Percentiles rank a stretch among this genome's conserved stretches.
These are phyloP conservation scores for Emmonsiellopsis sp. DNA, from an alignment of 2,329 filamentous ascomycete species.

Conservation along the genomic window DNA sequence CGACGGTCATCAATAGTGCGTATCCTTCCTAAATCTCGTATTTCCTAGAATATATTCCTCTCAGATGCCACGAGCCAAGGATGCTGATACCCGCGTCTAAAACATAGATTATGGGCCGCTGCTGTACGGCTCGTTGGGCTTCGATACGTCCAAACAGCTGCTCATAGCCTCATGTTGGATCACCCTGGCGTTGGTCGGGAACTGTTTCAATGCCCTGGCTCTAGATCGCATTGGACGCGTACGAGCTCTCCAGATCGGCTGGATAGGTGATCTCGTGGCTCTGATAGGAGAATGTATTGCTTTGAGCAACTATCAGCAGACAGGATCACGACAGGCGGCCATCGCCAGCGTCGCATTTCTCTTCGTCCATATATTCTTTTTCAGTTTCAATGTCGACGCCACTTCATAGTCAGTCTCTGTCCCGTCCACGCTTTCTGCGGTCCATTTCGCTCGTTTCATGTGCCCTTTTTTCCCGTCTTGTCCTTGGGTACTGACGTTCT, in stretches of 20 bases:
- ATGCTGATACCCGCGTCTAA: neutral
- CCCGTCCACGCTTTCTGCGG: no score
- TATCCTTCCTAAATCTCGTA: no score
- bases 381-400: neutral
- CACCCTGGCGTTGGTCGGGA: slow-evolving; percentile 18
- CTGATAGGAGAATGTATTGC: slow-evolving; percentile 9
- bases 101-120: neutral
- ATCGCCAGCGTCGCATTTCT: slow-evolving; percentile 7
- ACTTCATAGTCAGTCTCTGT: neutral
- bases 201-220: slow-evolving; percentile 18
- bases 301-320: slow-evolving; percentile 7
- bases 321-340: slow-evolving; percentile 7
- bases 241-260: slow-evolving; percentile 9
- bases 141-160: neutral
- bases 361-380: neutral
- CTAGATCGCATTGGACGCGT: slow-evolving; percentile 22
- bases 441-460: no score
- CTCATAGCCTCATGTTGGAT: slow-evolving; percentile 14
- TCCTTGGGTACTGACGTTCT: no score
- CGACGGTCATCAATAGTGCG: no score
- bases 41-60: no score
- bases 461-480: no score
- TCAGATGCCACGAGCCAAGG: no score
- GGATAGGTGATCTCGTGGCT: slow-evolving; percentile 5
- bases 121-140: neutral